phyloP scores from a whole-genome alignment of 805 yeast genomes.

The Monosporozyma servazzii region DNA sequence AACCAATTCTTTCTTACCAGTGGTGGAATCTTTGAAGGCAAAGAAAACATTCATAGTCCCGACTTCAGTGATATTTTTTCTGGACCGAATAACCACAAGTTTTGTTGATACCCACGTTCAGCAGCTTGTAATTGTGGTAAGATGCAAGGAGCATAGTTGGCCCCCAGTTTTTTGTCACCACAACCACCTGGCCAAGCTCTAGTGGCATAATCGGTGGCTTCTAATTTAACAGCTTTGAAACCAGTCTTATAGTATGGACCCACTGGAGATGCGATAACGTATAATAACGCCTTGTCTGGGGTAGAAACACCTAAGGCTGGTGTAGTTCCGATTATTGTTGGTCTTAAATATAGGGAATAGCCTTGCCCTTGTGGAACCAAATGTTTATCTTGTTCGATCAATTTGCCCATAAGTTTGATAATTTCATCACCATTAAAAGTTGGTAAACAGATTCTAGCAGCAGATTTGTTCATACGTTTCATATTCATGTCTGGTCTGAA shows the following conservation, averaged over 20 bases:
- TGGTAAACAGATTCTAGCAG: slow-evolving; percentile 83
- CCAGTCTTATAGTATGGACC: slow-evolving; percentile 96
- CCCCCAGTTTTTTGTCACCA: slow-evolving; percentile 94
- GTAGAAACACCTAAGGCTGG: slow-evolving; percentile 78
- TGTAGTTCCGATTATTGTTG: slow-evolving; percentile 90
- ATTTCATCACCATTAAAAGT: slow-evolving; percentile 72
- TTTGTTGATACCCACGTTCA: slow-evolving; percentile 85
- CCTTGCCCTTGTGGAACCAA: slow-evolving; percentile 83
- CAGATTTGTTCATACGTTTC: slow-evolving; percentile 83
- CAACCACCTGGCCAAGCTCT: slow-evolving; percentile 99
- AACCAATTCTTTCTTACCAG: slow-evolving; percentile 83
- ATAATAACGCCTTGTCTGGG: slow-evolving; percentile 76
- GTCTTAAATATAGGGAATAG: slow-evolving; percentile 86
- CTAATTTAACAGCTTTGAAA: slow-evolving; percentile 87
- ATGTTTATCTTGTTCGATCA: slow-evolving; percentile 62
- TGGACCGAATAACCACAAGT: slow-evolving; percentile 91
- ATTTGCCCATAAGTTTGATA: slow-evolving; percentile 63
- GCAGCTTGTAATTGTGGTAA: slow-evolving; percentile 89
- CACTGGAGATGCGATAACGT: slow-evolving; percentile 87
- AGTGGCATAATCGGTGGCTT: slow-evolving; percentile 91
- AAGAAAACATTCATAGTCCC: slow-evolving; percentile 96
- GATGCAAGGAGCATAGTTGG: slow-evolving; percentile 94
- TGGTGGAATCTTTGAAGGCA: slow-evolving; percentile 62
- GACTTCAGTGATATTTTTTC: slow-evolving; percentile 86
- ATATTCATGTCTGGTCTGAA: slow-evolving; percentile 91